These are phyloP conservation scores for Pseudogymnoascus sp. DNA, from an alignment of 2,329 filamentous ascomycete genomes.

Conservation along the genomic window DNA sequence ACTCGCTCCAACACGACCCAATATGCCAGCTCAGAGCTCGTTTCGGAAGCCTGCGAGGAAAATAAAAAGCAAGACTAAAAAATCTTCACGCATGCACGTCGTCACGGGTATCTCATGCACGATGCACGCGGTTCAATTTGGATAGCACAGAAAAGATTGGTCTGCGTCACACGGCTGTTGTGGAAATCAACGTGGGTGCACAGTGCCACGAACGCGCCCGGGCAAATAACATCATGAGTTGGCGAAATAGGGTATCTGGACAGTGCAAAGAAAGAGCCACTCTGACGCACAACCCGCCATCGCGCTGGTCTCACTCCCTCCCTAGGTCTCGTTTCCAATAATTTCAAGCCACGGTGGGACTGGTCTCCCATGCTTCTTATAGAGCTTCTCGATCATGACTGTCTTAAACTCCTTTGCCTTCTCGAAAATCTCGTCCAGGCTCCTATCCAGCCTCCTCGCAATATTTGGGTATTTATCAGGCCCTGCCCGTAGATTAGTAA, in stretches of 20 bases:
- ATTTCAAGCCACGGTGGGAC: background rate
- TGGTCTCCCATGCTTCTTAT: background rate
- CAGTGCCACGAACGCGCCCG: background rate
- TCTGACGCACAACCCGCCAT: background rate
- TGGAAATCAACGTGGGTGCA: background rate
- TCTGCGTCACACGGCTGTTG: background rate
- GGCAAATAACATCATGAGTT: background rate
- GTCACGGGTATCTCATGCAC: conserved; percentile 1
- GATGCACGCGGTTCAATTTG: conserved; percentile 3
- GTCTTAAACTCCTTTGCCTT: conserved; percentile 22
- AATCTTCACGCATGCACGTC: background rate
- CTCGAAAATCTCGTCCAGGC: conserved; percentile 23
- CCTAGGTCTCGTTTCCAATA: background rate
- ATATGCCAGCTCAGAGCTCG: conserved; percentile 1
- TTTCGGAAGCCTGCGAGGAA: background rate
- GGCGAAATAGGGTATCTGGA: background rate
- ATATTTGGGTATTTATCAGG: conserved; percentile 17
- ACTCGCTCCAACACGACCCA: background rate
- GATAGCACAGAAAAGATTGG: background rate
- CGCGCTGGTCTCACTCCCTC: background rate
- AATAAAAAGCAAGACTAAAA: background rate
- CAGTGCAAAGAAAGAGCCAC: conserved; percentile 1
- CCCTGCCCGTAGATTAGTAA: conserved; percentile 1
- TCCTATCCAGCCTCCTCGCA: conserved; percentile 15
- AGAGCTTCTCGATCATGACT: conserved; percentile 14